phyloP scores from a whole-genome alignment of 495 filamentous ascomycete genomes.

The Achaetomiella virescens region DNA sequence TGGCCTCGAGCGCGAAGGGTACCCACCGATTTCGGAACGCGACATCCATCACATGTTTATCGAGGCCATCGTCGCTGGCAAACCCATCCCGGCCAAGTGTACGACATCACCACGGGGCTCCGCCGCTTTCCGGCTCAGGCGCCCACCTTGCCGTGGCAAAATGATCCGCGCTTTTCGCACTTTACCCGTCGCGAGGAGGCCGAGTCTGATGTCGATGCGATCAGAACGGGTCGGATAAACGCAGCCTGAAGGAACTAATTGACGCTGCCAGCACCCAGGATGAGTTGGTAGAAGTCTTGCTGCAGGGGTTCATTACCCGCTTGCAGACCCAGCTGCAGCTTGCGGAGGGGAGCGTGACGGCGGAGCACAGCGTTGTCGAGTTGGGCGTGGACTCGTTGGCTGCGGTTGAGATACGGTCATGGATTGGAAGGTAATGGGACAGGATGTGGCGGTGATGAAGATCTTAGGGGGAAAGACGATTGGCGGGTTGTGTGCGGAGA shows the following conservation, averaged over 20 bases:
- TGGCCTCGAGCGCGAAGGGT: slow-evolving; percentile 39
- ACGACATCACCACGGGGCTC: slow-evolving; percentile 38
- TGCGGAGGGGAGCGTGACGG: slow-evolving; percentile 19
- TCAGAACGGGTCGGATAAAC: neutral
- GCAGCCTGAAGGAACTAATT: slow-evolving; percentile 24
- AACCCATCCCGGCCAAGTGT: slow-evolving; percentile 18
- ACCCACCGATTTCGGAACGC: slow-evolving; percentile 51
- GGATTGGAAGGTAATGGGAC: slow-evolving; percentile 40
- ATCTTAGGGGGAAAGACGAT: slow-evolving; percentile 40
- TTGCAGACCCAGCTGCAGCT: slow-evolving; percentile 31
- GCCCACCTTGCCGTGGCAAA: slow-evolving; percentile 33
- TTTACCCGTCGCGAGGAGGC: slow-evolving; percentile 19
- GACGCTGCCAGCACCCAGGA: slow-evolving; percentile 7
- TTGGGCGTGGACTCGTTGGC: slow-evolving; percentile 47
- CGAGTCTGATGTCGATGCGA: neutral
- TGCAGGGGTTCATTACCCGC: slow-evolving; percentile 19
- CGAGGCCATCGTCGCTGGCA: slow-evolving; percentile 46
- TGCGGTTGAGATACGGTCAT: slow-evolving; percentile 41
- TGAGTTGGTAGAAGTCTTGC: slow-evolving; percentile 20
- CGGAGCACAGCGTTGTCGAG: slow-evolving; percentile 23
- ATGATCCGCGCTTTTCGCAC: slow-evolving; percentile 38
- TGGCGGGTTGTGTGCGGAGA: slow-evolving; percentile 19
- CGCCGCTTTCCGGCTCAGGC: slow-evolving; percentile 25
- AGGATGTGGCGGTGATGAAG: slow-evolving; percentile 48
- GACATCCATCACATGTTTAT: slow-evolving; percentile 56